Percentiles rank a stretch among this genome's conserved stretches.
Evolutionary conservation across 306 rosid species (phyloP).

Genomic region (Castanopsis chinensis): DNA sequence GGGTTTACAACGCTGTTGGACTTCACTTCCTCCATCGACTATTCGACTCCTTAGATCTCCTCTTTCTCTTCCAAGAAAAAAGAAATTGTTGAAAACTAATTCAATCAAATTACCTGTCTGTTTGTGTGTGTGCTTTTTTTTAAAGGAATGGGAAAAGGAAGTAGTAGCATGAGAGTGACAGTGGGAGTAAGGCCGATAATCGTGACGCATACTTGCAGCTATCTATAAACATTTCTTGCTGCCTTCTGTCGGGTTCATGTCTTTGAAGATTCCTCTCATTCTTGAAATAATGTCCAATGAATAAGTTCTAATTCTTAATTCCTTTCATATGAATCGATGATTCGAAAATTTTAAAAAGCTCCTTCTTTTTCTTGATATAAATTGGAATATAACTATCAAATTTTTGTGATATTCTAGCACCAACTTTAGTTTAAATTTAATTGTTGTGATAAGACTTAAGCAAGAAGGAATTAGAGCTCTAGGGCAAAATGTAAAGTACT

Average conservation of each 20-base stretch:
- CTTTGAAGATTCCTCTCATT: constrained; percentile 58
- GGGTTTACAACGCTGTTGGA: constrained; percentile 70
- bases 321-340: neutral
- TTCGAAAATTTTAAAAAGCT: neutral
- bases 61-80: neutral
- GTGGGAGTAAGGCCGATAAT: constrained; percentile 26
- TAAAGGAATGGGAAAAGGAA: constrained; percentile 61
- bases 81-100: neutral
- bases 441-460: too few relatives aligned
- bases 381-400: neutral
- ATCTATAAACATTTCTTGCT: constrained; percentile 68
- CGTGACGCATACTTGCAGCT: constrained; percentile 75
- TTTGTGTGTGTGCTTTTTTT: neutral
- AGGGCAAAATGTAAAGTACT: too few relatives aligned
- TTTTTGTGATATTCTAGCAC: too few relatives aligned
- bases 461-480: too few relatives aligned
- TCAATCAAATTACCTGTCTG: neutral
- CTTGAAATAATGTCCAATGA: constrained; percentile 55
- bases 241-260: constrained; percentile 80
- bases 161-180: constrained; percentile 17
- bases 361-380: neutral
- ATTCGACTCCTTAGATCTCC: constrained; percentile 28
- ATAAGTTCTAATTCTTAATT: constrained; percentile 38
- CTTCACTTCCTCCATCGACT: constrained; percentile 65
- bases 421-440: too few relatives aligned